Evolutionary conservation across 2,329 filamentous ascomycete species (phyloP), one percentile per base, ranked within the genome.

Genomic region (Fusarium lyarnte): DNA sequence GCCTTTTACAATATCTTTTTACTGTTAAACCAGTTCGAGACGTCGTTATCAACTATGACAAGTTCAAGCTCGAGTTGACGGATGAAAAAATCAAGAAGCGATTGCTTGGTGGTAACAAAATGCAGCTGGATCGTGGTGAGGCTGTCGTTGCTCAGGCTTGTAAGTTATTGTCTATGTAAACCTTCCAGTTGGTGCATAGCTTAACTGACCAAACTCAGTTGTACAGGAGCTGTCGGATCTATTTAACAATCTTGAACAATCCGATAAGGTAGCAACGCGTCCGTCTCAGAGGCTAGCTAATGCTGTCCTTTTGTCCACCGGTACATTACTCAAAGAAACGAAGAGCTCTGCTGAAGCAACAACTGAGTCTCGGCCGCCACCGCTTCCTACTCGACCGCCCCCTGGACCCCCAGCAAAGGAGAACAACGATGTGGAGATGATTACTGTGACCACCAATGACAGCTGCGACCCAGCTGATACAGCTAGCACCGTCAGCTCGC

Each of bases 1-100:
- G 95, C 82, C 88, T 99, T 53, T 86, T 99, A 14, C 96, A 99
- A 77, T 98, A 97, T 79, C 92, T 98, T 74, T 98, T 97, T 80
- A 97, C 95, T 0, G 89, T 98, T 61, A 92, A 91, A 69, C 91
- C 93, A 5, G 86, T 98, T 35, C 90, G 95, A 54, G 88, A 96
- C 9, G 88, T 98, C 72, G 91, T 98, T 6, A 85, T 97, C 64
- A 86, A 94, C 54, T 94, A 93, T 73, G 90, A 95, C 31, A 82
- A 90, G 8, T 89, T 92, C 76, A 89, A 91, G 72, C 89, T 96
- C 78, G 88, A 92, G 6, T 81, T 93, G 8, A 88, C 87, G 13
- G 89, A 91, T 45, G 87, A 90, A 64, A 87, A 85, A 31, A 85
- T 96, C 45, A 84, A 85, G 54, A 83, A 85, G 33, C 94, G 95